phyloP scores from a whole-genome alignment of 2,329 filamentous ascomycete species.

The Fonsecaea erecta region DNA sequence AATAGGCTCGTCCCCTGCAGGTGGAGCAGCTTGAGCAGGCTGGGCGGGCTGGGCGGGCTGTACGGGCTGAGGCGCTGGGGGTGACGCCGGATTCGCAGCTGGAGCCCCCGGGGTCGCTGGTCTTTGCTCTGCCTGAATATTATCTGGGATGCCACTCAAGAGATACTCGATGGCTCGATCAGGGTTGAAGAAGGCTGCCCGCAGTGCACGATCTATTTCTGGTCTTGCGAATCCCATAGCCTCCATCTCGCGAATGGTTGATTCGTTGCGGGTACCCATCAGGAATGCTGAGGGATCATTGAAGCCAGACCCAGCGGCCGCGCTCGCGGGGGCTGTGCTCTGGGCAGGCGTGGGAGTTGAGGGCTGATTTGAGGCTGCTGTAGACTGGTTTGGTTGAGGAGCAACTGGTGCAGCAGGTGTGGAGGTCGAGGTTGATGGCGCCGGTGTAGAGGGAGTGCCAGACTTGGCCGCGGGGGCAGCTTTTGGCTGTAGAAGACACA shows the following conservation, averaged over 20 bases:
- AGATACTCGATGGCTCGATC: conserved; percentile 97
- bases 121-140: conserved; percentile 72
- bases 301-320: conserved; percentile 56
- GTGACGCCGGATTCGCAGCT: conserved; percentile 38
- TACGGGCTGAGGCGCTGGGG: conserved; percentile 45
- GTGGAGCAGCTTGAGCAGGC: conserved; percentile 43
- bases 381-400: conserved; percentile 58
- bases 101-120: conserved; percentile 46
- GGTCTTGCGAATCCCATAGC: conserved; percentile 91
- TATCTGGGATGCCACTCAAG: conserved; percentile 87
- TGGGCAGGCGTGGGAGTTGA: conserved; percentile 50
- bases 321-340: conserved; percentile 47
- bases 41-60: conserved; percentile 46
- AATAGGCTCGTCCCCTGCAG: conserved; percentile 65
- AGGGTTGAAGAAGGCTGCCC: conserved; percentile 94
- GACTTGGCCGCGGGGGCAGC: conserved; percentile 54
- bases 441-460: conserved; percentile 60
- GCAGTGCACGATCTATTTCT: conserved; percentile 91
- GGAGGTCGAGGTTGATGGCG: conserved; percentile 56
- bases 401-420: conserved; percentile 51
- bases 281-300: conserved; percentile 81
- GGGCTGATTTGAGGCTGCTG: conserved; percentile 62
- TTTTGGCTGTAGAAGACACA: conserved; percentile 67
- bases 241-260: conserved; percentile 90
- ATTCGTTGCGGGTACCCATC: conserved; percentile 79